Base-by-base conservation (phyloP, 2,329 filamentous ascomycete species). In the Diaporthe ampelina region DNA sequence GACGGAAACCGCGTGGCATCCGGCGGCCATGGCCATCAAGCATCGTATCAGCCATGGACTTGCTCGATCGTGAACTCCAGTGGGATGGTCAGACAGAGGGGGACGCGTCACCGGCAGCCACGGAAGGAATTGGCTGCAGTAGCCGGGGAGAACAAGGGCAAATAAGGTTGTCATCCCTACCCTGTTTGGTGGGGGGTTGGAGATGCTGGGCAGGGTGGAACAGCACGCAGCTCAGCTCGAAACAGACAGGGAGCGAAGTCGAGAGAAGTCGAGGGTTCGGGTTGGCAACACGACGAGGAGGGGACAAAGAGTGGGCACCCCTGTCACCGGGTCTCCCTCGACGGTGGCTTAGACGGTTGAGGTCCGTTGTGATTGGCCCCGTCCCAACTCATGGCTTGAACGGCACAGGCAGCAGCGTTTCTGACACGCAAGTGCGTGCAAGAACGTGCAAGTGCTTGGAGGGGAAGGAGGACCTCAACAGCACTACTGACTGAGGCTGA, bases 31-130 rank as follows among this genome's bases (percentile, higher is more conserved):
- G 48, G 48, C n/a, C 45, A 21, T 48, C 3, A 17, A 19, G 17
- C 45, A 24, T 52, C 59, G 54, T 50, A 32, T 48, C 70, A 68
- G 59, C 52, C 4, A 26, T 24, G 24, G 52, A 21, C 17, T 43
- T n/a, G 19, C 19, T n/a, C 40, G 6, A 7, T 3, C 5, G 17
- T 63, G 58, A 45, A 65, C 40, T 52, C 45, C 29, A 29, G 63
- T 24, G 29, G 63, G 63, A 67, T 67, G 63, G 63, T 67, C 40
- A 58, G 35, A 32, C 29, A 8, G 24, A 52, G 67, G 40, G 15
- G 73, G 76, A 77, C 78, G 78, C 78, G 78, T 80, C 75, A 80
- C 77, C 77, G 76, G 76, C 75, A 77, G 56, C 65, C 74, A 63
- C 74, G 73, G 73, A 73, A 54, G 48, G 29, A n/a, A n/a, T 21